Conservation (phyloP, 1,284 basidiomycete species). For the Ganoderma multipileum region DNA sequence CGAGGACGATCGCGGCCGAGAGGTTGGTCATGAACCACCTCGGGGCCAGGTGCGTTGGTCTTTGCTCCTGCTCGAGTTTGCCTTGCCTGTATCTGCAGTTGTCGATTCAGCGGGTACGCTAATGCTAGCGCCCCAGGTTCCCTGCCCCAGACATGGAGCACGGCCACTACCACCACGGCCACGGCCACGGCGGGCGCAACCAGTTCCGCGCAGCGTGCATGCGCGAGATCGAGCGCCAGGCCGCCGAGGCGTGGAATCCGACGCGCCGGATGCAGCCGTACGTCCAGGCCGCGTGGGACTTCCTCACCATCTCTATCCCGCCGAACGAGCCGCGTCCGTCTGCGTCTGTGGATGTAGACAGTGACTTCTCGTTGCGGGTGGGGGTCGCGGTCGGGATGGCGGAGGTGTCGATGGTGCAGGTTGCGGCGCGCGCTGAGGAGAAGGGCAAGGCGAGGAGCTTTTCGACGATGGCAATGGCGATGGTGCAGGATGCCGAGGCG, state of each 20-base stretch:
- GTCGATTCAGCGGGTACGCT: conserved; percentile 24
- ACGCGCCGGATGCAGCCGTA: conserved; percentile 46
- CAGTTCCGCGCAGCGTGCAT: conserved; percentile 54
- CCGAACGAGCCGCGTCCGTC: conserved; percentile 23
- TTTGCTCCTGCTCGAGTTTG: conserved; percentile 14
- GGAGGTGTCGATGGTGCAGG: no score
- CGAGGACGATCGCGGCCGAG: conserved; percentile 67
- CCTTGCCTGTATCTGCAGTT: no score
- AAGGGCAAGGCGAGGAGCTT: not conserved
- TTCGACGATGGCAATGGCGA: not conserved
- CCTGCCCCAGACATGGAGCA: conserved; percentile 44
- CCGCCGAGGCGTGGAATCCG: conserved; percentile 62
- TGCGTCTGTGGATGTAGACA: not conserved
- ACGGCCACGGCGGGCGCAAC: conserved; percentile 37
- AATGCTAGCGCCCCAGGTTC: conserved; percentile 40
- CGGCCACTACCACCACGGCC: conserved; percentile 37
- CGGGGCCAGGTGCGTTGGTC: conserved; percentile 66
- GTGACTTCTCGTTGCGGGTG: not conserved
- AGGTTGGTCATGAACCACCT: conserved; percentile 86
- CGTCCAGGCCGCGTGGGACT: conserved; percentile 65
- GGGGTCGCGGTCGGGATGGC: not conserved
- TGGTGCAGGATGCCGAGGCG: not conserved
- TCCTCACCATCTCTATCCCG: conserved; percentile 63
- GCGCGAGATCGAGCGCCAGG: conserved; percentile 71
- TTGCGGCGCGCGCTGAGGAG: not conserved